Evolutionary conservation across 345 rosid species (phyloP), one percentile per base, ranked within the genome.

Genomic region (Acer campestre): DNA sequence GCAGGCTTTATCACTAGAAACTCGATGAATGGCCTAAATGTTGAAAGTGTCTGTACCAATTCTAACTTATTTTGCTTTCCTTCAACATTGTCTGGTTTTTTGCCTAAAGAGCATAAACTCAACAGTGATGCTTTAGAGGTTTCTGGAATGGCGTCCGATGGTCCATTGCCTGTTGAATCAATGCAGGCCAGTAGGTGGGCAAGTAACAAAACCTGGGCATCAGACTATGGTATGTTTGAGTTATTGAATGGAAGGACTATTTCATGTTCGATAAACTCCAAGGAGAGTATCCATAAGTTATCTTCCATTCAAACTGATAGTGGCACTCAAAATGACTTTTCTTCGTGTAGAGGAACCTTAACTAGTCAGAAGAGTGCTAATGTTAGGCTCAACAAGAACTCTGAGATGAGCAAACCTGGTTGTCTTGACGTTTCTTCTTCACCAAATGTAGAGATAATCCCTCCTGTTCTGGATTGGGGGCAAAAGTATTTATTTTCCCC

Each of bases 41-140:
- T 71, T 35, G 83, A 80, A 79, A 81, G 63, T 80, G 83, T 88
- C 46, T 89, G 93, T 79, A 70, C 82, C 8, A 75, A 67, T 81
- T 85, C 92, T 68, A 88, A 86, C 66, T 82, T 81, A 8, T 85
- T 90, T 78, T 88, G 91, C 85, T 88, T 90, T 82, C 97, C 89
- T 76, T 91, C 98, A 40, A 89, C 92, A 18, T 80, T 89, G 71
- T 77, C 81, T 63, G 89, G 84, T 62, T 78, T 85, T 80, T 75
- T 74, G 17, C 78, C 79, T 48, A 65, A 71, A 58, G 87, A 73
- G 72, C 75, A 61, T 51, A 68, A 67, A 31, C 71, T 42, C 40
- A 68, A 79, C 77, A 48, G 31, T 44, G 84, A 73, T 75, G 71
- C 76, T 83, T 64, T 83, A 79, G 86, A 84, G 69, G 83, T 58